A percentile compares a stretch with the other conserved stretches of the same genome.
phyloP scores from a whole-genome alignment of 2,329 filamentous ascomycete species.

The Clarireedia paspali region DNA sequence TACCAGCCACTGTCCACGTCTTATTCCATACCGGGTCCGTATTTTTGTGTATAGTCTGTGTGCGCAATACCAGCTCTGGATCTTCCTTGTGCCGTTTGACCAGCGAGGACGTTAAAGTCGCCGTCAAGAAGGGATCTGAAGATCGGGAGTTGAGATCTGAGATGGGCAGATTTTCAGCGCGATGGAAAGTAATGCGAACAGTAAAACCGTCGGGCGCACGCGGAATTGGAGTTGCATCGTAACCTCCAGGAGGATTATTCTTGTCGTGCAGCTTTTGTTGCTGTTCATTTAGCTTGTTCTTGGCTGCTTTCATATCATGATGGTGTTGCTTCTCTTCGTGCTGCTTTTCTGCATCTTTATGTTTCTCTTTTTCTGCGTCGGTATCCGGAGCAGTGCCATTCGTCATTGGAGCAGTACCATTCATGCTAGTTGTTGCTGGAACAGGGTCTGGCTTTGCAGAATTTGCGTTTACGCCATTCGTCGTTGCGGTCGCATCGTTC shows the following conservation, averaged over 20 bases:
- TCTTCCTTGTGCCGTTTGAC: conserved; percentile 80
- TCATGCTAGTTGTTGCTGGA: background rate
- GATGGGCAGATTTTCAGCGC: conserved; percentile 71
- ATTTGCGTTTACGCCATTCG: background rate
- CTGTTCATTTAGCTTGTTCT: conserved; percentile 27
- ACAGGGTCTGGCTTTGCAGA: background rate
- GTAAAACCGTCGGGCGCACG: conserved; percentile 72
- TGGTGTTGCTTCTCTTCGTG: conserved; percentile 1
- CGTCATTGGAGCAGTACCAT: background rate
- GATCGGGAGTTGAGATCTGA: conserved; percentile 71
- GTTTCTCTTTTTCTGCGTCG: background rate
- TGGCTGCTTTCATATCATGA: conserved; percentile 12
- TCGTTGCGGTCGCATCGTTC: background rate
- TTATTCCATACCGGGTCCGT: conserved; percentile 76
- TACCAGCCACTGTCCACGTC: conserved; percentile 81
- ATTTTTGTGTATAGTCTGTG: conserved; percentile 63
- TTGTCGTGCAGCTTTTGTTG: conserved; percentile 27
- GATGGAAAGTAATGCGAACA: conserved; percentile 75
- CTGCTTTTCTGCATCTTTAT: background rate
- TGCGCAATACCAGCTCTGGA: conserved; percentile 65
- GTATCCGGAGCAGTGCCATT: background rate
- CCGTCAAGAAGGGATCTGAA: conserved; percentile 75
- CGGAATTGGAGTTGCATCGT: conserved; percentile 71
- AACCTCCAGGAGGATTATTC: conserved; percentile 51
- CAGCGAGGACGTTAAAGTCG: conserved; percentile 61